phyloP scores from a whole-genome alignment of 75 land plant species.

The Sequoia sempervirens region DNA sequence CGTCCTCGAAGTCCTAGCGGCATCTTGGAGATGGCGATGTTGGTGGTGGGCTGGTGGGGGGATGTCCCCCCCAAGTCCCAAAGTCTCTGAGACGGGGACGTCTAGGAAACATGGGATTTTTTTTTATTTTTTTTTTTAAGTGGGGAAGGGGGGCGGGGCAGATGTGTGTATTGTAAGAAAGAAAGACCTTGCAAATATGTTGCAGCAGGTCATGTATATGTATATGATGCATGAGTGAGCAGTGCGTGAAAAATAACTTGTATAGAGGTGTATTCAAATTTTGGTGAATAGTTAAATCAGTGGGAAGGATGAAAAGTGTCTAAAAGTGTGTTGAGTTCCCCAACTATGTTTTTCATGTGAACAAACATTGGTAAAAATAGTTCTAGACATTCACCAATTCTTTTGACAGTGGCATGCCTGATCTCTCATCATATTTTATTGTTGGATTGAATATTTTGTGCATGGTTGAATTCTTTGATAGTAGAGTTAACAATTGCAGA shows the following conservation, averaged over 20 bases:
- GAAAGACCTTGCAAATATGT: no score
- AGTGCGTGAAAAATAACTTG: background rate
- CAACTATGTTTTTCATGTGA: background rate
- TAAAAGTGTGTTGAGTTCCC: background rate
- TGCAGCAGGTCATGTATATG: no score
- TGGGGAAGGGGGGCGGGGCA: no score
- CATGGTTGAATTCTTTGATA: background rate
- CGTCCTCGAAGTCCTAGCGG: no score
- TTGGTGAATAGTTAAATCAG: background rate
- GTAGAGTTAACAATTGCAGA: background rate
- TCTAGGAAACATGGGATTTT: no score
- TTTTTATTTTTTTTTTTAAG: no score
- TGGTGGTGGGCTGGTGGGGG: no score
- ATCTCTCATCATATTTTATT: no score
- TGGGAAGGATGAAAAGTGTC: background rate
- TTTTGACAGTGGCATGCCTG: background rate
- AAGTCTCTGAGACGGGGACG: no score
- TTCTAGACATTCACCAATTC: background rate
- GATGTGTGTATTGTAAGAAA: background rate
- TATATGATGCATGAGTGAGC: background rate
- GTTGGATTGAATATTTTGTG: background rate
- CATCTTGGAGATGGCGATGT: no score
- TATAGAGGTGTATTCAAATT: background rate
- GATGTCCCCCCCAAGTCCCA: no score
- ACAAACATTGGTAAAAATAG: background rate